These are phyloP conservation scores for Saccharomyces jurei DNA, from an alignment of 805 yeast species.

Conservation along the genomic window DNA sequence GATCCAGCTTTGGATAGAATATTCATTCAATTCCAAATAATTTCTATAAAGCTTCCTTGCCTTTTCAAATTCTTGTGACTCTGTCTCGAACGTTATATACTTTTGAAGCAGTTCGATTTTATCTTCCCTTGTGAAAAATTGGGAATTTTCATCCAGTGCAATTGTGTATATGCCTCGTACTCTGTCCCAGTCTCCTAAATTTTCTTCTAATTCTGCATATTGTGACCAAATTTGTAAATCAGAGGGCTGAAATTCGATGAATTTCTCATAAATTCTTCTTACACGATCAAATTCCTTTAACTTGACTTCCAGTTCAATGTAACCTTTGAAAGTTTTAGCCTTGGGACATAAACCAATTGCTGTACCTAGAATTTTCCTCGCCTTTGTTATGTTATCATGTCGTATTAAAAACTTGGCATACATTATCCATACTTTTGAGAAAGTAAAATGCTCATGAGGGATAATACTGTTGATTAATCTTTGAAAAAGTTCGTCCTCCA, in stretches of 20 bases:
- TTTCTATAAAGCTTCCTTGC: constrained; percentile 47
- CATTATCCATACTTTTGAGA: constrained; percentile 65
- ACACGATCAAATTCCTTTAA: constrained; percentile 78
- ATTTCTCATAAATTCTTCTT: constrained; percentile 60
- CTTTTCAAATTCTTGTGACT: constrained; percentile 46
- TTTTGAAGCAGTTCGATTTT: constrained; percentile 27
- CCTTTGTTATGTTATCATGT: constrained; percentile 39
- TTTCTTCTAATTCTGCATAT: constrained; percentile 61
- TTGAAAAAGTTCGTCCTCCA: constrained; percentile 45
- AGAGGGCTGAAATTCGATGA: constrained; percentile 29
- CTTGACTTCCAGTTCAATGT: constrained; percentile 58
- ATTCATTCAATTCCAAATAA: constrained; percentile 28
- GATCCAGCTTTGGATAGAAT: constrained; percentile 45
- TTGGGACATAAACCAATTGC: constrained; percentile 65
- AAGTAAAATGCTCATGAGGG: constrained; percentile 56
- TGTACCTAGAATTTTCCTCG: constrained; percentile 64
- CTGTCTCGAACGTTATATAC: constrained; percentile 53
- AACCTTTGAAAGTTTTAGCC: constrained; percentile 48
- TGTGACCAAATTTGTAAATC: constrained; percentile 42
- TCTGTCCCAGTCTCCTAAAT: constrained; percentile 61
- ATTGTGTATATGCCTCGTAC: constrained; percentile 54
- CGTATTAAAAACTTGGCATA: constrained; percentile 71
- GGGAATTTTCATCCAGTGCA: constrained; percentile 31
- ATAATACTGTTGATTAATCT: constrained; percentile 37
- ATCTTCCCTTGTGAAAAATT: constrained; percentile 11